Conservation (phyloP, 768 basidiomycete genomes). For the Pisolithus marmoratus region DNA sequence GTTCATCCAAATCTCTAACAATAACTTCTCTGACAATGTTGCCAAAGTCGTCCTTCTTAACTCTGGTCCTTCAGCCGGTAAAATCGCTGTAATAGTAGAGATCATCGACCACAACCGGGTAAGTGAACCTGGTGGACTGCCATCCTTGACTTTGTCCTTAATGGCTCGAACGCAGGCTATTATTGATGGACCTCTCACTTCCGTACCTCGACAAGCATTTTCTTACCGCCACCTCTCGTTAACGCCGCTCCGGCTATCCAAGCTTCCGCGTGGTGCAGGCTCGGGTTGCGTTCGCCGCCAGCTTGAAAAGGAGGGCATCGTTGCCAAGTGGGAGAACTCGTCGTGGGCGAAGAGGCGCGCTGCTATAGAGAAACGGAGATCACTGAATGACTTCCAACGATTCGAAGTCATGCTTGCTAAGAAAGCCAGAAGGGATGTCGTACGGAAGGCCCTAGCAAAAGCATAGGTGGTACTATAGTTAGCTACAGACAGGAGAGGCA, state of each 20-base stretch:
- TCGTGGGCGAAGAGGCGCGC: constrained; percentile 85
- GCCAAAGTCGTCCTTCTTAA: constrained; percentile 81
- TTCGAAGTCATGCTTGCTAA: constrained; percentile 86
- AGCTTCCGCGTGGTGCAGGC: constrained; percentile 84
- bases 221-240: constrained; percentile 91
- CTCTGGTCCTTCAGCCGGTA: constrained; percentile 77
- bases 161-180: constrained; percentile 57
- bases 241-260: constrained; percentile 76
- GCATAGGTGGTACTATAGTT: constrained; percentile 42
- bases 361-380: constrained; percentile 66
- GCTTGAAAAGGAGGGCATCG: constrained; percentile 76
- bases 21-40: neutral
- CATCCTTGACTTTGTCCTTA: neutral
- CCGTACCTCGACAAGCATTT: constrained; percentile 87
- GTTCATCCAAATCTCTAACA: neutral
- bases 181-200: constrained; percentile 89
- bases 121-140: constrained; percentile 8
- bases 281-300: constrained; percentile 78
- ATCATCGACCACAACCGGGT: constrained; percentile 99
- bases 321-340: constrained; percentile 86
- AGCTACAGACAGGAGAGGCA: neutral
- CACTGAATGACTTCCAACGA: constrained; percentile 85
- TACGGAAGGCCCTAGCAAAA: constrained; percentile 65
- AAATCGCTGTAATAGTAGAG: constrained; percentile 92
- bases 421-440: constrained; percentile 77